phyloP scores from a whole-genome alignment of 495 filamentous ascomycete species.

The Penicillium cosmopolitanum region DNA sequence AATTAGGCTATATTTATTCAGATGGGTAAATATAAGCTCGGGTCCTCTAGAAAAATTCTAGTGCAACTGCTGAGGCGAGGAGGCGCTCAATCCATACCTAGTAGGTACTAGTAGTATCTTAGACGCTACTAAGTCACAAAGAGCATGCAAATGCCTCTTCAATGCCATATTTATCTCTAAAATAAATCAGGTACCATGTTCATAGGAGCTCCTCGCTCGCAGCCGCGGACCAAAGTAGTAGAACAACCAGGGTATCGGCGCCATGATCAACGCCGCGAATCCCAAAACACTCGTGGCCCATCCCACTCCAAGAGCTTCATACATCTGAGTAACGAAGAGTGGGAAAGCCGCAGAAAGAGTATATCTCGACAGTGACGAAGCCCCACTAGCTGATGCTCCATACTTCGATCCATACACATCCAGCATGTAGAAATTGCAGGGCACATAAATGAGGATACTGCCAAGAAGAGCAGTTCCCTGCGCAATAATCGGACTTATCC shows the following conservation, averaged over 20 bases:
- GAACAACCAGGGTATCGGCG: slow-evolving; percentile 44
- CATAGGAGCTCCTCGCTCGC: background rate
- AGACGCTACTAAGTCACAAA: no score
- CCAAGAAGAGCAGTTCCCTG: slow-evolving; percentile 17
- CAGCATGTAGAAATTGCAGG: slow-evolving; percentile 50
- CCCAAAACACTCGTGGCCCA: slow-evolving; percentile 57
- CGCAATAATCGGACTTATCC: slow-evolving; percentile 53
- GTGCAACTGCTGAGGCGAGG: no score
- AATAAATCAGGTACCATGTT: background rate
- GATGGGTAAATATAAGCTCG: no score
- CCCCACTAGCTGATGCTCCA: slow-evolving; percentile 63
- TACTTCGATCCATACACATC: slow-evolving; percentile 61
- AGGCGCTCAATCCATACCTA: no score
- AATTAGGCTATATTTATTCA: no score
- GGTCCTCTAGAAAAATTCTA: no score
- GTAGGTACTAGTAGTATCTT: no score
- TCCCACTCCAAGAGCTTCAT: slow-evolving; percentile 51
- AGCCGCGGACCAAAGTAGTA: slow-evolving; percentile 13
- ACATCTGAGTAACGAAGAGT: slow-evolving; percentile 58
- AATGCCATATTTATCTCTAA: no score
- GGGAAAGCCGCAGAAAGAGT: slow-evolving; percentile 65
- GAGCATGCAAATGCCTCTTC: no score
- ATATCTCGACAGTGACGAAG: slow-evolving; percentile 65
- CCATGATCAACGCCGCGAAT: slow-evolving; percentile 41
- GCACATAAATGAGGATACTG: slow-evolving; percentile 21